These are phyloP conservation scores for Aspergillus alliaceus DNA, from an alignment of 2,329 filamentous ascomycete species.

Conservation along the genomic window DNA sequence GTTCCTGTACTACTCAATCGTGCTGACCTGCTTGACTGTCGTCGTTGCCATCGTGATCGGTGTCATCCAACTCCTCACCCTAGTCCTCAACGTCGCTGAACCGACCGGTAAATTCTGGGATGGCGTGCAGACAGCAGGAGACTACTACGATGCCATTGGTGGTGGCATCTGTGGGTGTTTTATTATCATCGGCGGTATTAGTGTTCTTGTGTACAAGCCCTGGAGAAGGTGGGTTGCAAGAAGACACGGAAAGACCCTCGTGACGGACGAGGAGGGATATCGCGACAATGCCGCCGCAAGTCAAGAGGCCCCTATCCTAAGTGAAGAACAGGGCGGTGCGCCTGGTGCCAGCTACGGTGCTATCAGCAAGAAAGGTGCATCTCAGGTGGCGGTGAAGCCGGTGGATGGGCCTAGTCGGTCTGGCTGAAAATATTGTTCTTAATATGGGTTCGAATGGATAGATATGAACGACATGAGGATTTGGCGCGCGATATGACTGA, in stretches of 20 bases:
- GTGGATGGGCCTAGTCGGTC: background rate
- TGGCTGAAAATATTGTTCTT: background rate
- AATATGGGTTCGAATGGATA: too few relatives aligned
- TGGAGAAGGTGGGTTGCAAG: conserved; percentile 67
- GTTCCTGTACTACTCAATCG: conserved; percentile 89
- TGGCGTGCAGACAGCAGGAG: conserved; percentile 71
- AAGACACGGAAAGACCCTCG: conserved; percentile 20
- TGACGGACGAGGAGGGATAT: conserved; percentile 23
- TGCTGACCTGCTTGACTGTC: conserved; percentile 80
- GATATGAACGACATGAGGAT: too few relatives aligned
- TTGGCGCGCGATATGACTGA: too few relatives aligned
- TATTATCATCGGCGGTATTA: conserved; percentile 70
- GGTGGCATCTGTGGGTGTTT: conserved; percentile 85
- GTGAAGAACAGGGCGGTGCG: background rate
- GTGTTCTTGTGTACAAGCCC: conserved; percentile 73
- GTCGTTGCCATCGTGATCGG: conserved; percentile 84
- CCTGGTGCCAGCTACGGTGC: conserved; percentile 12
- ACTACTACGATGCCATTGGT: conserved; percentile 83
- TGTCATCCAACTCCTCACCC: conserved; percentile 75
- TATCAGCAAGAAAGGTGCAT: conserved; percentile 8
- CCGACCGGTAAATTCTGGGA: conserved; percentile 85
- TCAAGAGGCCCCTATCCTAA: conserved; percentile 14
- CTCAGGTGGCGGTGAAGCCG: conserved; percentile 1
- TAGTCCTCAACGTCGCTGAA: conserved; percentile 73
- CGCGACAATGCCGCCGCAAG: conserved; percentile 16